These are phyloP conservation scores for Multifurca ochricompacta DNA, from an alignment of 768 basidiomycete species.

Conservation along the genomic window DNA sequence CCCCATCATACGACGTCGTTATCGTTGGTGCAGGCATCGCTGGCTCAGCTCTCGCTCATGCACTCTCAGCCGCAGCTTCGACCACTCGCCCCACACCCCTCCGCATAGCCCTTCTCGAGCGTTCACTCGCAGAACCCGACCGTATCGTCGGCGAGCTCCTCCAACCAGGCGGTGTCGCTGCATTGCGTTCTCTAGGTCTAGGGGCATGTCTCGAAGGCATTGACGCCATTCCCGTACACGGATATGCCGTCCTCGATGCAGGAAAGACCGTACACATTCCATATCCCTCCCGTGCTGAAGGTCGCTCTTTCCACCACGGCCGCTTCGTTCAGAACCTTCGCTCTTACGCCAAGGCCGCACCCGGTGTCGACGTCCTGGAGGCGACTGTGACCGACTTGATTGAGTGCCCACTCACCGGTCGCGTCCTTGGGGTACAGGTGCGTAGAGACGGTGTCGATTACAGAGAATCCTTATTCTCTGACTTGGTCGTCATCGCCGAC, in stretches of 20 bases:
- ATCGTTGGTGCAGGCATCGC: conserved; percentile 92
- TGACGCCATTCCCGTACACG: conserved; percentile 72
- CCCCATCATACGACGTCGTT: conserved; percentile 59
- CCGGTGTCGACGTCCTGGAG: conserved; percentile 73
- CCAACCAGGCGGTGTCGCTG: conserved; percentile 83
- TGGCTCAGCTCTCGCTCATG: conserved; percentile 80
- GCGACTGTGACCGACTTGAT: conserved; percentile 75
- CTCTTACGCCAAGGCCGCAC: conserved; percentile 48
- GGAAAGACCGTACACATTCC: conserved; percentile 78
- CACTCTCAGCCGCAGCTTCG: conserved; percentile 53
- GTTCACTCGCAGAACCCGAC: conserved; percentile 88
- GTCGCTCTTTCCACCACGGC: conserved; percentile 91
- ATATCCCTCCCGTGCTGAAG: conserved; percentile 67
- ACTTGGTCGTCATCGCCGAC: conserved; percentile 84
- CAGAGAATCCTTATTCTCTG: conserved; percentile 56
- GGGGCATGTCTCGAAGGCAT: conserved; percentile 74
- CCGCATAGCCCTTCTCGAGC: conserved; percentile 78
- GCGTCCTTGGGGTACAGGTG: conserved; percentile 62
- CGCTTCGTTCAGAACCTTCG: conserved; percentile 77
- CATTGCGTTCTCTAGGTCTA: conserved; percentile 72
- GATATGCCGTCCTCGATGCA: conserved; percentile 74
- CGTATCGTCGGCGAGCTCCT: conserved; percentile 96
- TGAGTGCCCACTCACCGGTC: conserved; percentile 42
- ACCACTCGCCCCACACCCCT: conserved; percentile 44
- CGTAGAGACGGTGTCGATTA: conserved; percentile 31